phyloP scores from a whole-genome alignment of 2,329 filamentous ascomycete species.

The Torrubiella hemipterigena region DNA sequence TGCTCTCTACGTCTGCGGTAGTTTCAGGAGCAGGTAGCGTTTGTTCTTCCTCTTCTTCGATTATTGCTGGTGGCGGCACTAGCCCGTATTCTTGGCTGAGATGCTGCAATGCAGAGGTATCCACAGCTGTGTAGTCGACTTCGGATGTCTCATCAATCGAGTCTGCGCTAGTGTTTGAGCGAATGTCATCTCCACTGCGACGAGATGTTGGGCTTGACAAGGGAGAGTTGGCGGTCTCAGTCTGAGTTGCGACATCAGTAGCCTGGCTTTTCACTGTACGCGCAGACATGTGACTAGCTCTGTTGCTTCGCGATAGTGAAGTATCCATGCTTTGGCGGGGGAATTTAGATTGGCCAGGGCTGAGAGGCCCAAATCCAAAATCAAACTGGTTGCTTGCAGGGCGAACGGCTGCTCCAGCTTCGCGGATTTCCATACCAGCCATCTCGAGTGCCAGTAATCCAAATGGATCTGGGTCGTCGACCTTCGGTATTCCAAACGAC shows the following conservation, averaged over 20 bases:
- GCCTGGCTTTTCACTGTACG: slow-evolving; percentile 58
- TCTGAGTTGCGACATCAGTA: slow-evolving; percentile 59
- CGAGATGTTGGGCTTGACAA: slow-evolving; percentile 42
- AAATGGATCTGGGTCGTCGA: slow-evolving; percentile 81
- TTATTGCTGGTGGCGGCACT: slow-evolving; percentile 1
- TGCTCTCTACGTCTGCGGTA: neutral
- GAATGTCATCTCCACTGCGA: slow-evolving; percentile 39
- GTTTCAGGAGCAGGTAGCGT: neutral
- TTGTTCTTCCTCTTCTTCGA: slow-evolving; percentile 11
- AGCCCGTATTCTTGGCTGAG: slow-evolving; percentile 23
- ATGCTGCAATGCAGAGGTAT: slow-evolving; percentile 35
- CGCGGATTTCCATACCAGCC: slow-evolving; percentile 78
- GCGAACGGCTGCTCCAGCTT: slow-evolving; percentile 62
- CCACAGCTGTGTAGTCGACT: slow-evolving; percentile 48
- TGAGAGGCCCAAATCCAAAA: slow-evolving; percentile 64
- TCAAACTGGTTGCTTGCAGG: slow-evolving; percentile 74
- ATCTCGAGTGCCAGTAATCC: slow-evolving; percentile 84
- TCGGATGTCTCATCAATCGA: slow-evolving; percentile 39
- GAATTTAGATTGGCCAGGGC: slow-evolving; percentile 50
- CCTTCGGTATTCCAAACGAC: slow-evolving; percentile 68
- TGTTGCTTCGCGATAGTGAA: slow-evolving; percentile 43
- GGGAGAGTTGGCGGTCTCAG: slow-evolving; percentile 38
- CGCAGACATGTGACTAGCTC: slow-evolving; percentile 64
- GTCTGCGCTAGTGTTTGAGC: slow-evolving; percentile 15
- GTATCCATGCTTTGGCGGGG: slow-evolving; percentile 61